Evolutionary conservation across 805 yeast species (phyloP), one percentile per base, ranked within the genome.

Genomic region (Ogataea pini): DNA sequence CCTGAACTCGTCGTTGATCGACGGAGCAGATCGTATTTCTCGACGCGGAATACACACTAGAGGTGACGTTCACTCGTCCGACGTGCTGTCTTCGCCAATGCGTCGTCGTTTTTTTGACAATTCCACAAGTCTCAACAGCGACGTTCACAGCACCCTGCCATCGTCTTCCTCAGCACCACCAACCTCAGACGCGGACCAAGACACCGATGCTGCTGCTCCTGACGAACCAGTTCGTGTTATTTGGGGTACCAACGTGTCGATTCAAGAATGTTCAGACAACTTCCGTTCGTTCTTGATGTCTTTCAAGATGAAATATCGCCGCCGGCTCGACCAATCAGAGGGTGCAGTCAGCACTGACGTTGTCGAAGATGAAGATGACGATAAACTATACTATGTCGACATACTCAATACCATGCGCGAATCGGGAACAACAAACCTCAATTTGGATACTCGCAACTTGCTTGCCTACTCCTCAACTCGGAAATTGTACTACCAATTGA

Each of bases 161-260:
- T 57, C 61, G 10, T 59, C 67, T 6, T 51, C 60, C 0, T 52
- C 59, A 1, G 61, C 53, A 2, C 47, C 59, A 7, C 56, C 58
- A 27, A 54, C 62, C 3, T 57, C 58, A 17, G 54, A 61, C 17
- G 52, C 62, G n/a, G 14, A 7, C n/a, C 31, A 10, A 28, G 31
- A 28, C 4, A 28, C 31, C n/a, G 25, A 44, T 48, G 13, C 47
- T 20, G 5, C 36, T 47, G 10, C 47, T 58, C 17, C 73, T 19
- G 80, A 79, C 45, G 96, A 86, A 55, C 96, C 96, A 0, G 82
- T 83, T 19, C 79, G 95, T 60, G 96, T 94, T 46, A 92, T 94
- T 61, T 94, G 99, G 99, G 99, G 99, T 69, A 94, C 99, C 1
- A 90, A 92, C 63, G 96, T 94, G 22, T 86, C 95, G 41, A 91